Base-by-base conservation (phyloP, 1,284 basidiomycete species). In the Termitomyces sp. region DNA sequence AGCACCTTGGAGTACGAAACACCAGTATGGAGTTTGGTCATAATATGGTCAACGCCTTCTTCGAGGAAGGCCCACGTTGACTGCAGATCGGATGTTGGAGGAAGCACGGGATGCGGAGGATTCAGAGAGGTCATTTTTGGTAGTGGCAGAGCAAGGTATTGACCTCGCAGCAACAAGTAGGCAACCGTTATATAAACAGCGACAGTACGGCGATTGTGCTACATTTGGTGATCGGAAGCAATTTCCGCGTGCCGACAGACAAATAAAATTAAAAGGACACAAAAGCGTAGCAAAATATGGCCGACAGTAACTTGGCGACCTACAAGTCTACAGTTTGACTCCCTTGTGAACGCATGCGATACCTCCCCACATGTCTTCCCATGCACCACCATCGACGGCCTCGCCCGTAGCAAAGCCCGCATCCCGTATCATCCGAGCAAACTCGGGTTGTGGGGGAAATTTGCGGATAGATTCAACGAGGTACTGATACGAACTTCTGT, bases 401-500 rank as follows among this genome's bases (percentile, higher is more conserved):
- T 79, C 80, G 31, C 90, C 92, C 2, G 86, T 91, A 52, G 82
- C 70, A 72, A 96, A 94, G 0, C 93, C 92, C 24, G 90, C 92
- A 41, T 93, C 85, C 60, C 80, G 73, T 60, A 95, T 89, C 94
- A 99, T 92, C 65, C 84, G 74, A 12, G 94, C 90, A 73, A 99
- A 99, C 51, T 93, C 86, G 24, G 84, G 76, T 71, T 98, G 96
- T 19, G 84, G 78, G 33, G 96, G 96, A 79, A 99, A 99, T 62
- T 84, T 84, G 55, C 94, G 90, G 65, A 99, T 99, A 36, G 94
- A 98, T 73, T 99, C 97, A 50, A 99, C 92, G 42, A 99, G 82
- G 71, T 99, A 99, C 71, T 97, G 93, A 72, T 99, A 99, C 17
- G 94, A 97, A 31, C 86, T 90, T 36, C 95, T 83, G 71, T 99